phyloP scores from a whole-genome alignment of 805 yeast genomes.

The Ogataea methanolica region DNA sequence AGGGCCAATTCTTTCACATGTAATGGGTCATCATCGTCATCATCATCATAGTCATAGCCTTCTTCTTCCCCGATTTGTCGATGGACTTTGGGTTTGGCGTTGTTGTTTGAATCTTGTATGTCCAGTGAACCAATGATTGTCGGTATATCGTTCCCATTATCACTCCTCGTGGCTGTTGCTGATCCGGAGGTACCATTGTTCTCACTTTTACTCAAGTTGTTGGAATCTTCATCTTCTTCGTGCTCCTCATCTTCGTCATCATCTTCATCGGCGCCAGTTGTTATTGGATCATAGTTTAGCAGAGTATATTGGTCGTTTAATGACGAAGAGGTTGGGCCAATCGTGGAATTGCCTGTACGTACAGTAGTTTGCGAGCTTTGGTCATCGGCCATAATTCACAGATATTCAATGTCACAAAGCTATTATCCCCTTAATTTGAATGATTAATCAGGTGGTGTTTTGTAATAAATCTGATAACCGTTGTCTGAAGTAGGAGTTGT shows the following conservation, averaged over 20 bases:
- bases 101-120: too few species aligned
- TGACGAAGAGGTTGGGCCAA: slow-evolving; percentile 11
- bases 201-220: neutral
- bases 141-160: neutral
- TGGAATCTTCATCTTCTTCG: neutral
- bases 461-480: too few species aligned
- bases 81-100: too few species aligned
- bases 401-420: too few species aligned
- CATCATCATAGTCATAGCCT: slow-evolving; percentile 5
- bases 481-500: too few species aligned
- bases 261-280: neutral
- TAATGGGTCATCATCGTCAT: slow-evolving; percentile 52
- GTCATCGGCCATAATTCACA: slow-evolving; percentile 11
- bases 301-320: slow-evolving; percentile 11
- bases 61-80: neutral
- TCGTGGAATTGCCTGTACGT: slow-evolving; percentile 15
- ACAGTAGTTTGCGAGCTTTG: slow-evolving; percentile 18
- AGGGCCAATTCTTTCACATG: slow-evolving; percentile 56
- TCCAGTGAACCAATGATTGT: too few species aligned
- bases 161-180: neutral
- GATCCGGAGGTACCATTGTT: neutral
- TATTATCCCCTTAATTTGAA: too few species aligned
- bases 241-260: slow-evolving; percentile 2
- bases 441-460: too few species aligned
- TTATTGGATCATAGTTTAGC: slow-evolving; percentile 2